Evolutionary conservation across 2,329 filamentous ascomycete species (phyloP).

Genomic region (Clonostachys solani): DNA sequence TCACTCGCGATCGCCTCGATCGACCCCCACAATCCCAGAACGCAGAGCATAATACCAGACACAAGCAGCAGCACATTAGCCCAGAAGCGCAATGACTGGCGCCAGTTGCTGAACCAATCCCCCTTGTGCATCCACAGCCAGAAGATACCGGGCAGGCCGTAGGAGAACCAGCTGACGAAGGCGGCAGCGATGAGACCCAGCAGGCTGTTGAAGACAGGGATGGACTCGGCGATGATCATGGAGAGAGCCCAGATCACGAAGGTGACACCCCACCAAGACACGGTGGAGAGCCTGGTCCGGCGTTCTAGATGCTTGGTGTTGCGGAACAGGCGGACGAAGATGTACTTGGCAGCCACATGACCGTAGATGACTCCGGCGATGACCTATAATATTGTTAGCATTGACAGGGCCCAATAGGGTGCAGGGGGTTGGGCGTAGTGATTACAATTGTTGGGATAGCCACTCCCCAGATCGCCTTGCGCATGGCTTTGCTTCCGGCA

Average conservation of each 20-base stretch:
- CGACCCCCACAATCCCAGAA: constrained; percentile 31
- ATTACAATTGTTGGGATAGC: constrained; percentile 30
- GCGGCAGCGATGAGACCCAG: constrained; percentile 58
- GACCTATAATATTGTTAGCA: background rate
- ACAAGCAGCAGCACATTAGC: constrained; percentile 24
- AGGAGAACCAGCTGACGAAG: constrained; percentile 66
- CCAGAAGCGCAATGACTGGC: constrained; percentile 20
- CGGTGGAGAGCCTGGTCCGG: constrained; percentile 42
- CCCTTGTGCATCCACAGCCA: constrained; percentile 44
- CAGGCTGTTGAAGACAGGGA: constrained; percentile 65
- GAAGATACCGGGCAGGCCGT: constrained; percentile 38
- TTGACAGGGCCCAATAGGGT: constrained; percentile 9
- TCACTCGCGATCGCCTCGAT: constrained; percentile 26
- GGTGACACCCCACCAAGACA: constrained; percentile 56
- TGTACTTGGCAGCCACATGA: constrained; percentile 61
- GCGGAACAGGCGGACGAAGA: constrained; percentile 59
- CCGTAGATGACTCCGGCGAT: constrained; percentile 69
- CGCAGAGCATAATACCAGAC: constrained; percentile 26
- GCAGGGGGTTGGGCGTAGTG: too few relatives aligned
- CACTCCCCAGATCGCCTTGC: constrained; percentile 25
- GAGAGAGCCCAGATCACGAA: constrained; percentile 53
- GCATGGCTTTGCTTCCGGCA: constrained; percentile 18
- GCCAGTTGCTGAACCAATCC: constrained; percentile 25
- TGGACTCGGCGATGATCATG: constrained; percentile 64
- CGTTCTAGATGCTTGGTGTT: constrained; percentile 37